Evolutionary conservation across 139 green algal genomes (phyloP), one percentile per base, ranked within the genome.

Genomic region (Helicosporidium sp.): DNA sequence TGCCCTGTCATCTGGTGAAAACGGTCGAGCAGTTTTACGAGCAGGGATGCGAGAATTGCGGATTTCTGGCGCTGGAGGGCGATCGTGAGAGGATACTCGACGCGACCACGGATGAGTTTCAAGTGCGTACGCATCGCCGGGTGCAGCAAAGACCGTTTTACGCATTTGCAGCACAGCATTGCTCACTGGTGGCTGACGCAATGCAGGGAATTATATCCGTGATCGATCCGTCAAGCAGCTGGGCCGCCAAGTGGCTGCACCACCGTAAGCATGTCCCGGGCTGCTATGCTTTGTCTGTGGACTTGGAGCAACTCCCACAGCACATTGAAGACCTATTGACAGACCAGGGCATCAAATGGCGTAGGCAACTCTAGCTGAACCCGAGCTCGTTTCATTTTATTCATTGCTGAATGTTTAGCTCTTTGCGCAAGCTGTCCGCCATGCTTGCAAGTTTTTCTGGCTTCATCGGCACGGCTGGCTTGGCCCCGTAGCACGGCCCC

Each of bases 11-110:
- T 2, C 43, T 73, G 33, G 39, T 73, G 12, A 73, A 73, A 28
- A 68, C 56, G 2, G 58, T 65, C 16, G 51, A 60, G 27, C 60
- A 68, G 34, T 68, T 68, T 44, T 68, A 54, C 49, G 60, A 68
- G 37, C 56, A 39, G 7, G 77, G 78, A 26, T 87, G 78, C 41
- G 78, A 87, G 37, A 87, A 87, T 39, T 87, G 77, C 52, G 45
- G 45, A 13, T 82, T 58, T 48, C 48, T 84, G 39, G 46, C 57
- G 3, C 63, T 81, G 53, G 60, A 75, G 24, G 58, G 46, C 2
- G 68, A 83, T 33, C 54, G 61, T 22, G 62, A 73, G 23, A 52
- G 59, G 4, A 59, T 82, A 1, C 52, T 62, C 12, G 64, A 82
- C 43, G 76, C 48, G 63, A 87, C 78, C 3, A 84, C 77, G 0